phyloP scores from a whole-genome alignment of 1,284 basidiomycete species.

The Pseudozyma sp. region DNA sequence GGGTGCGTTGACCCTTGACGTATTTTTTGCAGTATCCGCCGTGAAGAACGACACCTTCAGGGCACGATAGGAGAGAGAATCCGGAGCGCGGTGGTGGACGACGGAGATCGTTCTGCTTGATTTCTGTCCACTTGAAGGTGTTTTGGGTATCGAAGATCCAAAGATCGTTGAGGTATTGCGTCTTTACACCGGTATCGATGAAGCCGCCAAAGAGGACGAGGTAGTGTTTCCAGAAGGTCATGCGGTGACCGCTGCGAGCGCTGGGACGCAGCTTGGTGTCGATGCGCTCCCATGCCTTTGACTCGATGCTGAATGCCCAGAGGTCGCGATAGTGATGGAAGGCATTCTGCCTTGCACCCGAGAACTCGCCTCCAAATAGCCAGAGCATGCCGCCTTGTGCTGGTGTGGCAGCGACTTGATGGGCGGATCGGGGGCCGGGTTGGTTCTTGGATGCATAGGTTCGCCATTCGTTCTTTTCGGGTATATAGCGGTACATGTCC shows the following conservation, averaged over 20 bases:
- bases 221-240: constrained; percentile 90
- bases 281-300: constrained; percentile 84
- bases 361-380: constrained; percentile 70
- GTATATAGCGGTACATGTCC: constrained; percentile 65
- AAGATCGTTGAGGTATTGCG: constrained; percentile 85
- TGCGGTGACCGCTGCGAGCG: constrained; percentile 83
- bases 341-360: constrained; percentile 83
- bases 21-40: constrained; percentile 96
- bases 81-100: constrained; percentile 71
- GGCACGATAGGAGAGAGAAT: constrained; percentile 84
- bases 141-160: constrained; percentile 86
- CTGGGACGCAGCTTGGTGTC: constrained; percentile 85
- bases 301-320: constrained; percentile 62
- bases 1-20: constrained; percentile 82
- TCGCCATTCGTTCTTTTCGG: constrained; percentile 64
- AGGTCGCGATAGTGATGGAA: constrained; percentile 89
- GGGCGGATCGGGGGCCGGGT: constrained; percentile 66
- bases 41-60: constrained; percentile 85
- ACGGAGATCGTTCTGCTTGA: constrained; percentile 72
- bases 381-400: constrained; percentile 66
- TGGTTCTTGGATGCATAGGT: constrained; percentile 63
- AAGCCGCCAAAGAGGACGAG: constrained; percentile 87
- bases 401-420: constrained; percentile 63
- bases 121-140: constrained; percentile 86
- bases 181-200: constrained; percentile 80